Conservation (phyloP, 2,329 filamentous ascomycete genomes). For the Nothophoma quercina region DNA sequence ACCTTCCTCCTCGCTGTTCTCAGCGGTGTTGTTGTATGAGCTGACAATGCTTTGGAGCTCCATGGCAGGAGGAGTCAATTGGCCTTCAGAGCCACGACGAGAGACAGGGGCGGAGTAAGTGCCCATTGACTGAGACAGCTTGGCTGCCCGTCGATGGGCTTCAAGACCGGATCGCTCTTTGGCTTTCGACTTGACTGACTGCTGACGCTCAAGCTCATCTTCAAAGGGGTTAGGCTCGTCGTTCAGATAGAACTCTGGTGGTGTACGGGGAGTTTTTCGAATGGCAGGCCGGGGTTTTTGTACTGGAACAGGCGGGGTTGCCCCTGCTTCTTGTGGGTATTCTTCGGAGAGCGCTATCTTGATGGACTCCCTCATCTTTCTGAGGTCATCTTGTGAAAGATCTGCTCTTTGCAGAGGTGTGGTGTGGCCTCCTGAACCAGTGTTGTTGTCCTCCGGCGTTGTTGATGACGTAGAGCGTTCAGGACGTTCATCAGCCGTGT, state of each 20-base stretch:
- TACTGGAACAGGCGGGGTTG: slow-evolving; percentile 29
- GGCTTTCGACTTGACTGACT: slow-evolving; percentile 23
- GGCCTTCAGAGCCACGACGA: slow-evolving; percentile 46
- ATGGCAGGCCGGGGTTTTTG: slow-evolving; percentile 50
- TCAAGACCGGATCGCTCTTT: slow-evolving; percentile 46
- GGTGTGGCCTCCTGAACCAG: slow-evolving; percentile 37
- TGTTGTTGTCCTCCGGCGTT: slow-evolving; percentile 33
- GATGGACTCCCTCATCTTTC: slow-evolving; percentile 45
- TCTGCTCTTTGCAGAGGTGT: slow-evolving; percentile 42
- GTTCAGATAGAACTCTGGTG: slow-evolving; percentile 43
- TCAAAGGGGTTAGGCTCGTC: slow-evolving; percentile 47
- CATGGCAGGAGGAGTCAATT: slow-evolving; percentile 29
- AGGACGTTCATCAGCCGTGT: slow-evolving; percentile 21
- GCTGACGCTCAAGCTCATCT: slow-evolving; percentile 23
- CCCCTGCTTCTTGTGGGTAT: slow-evolving; percentile 28
- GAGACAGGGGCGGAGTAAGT: slow-evolving; percentile 47
- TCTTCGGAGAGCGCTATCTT: slow-evolving; percentile 45
- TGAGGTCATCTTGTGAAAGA: slow-evolving; percentile 44
- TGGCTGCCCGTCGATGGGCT: slow-evolving; percentile 45
- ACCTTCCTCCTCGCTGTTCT: slow-evolving; percentile 35
- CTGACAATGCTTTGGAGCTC: slow-evolving; percentile 27
- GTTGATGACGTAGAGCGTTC: slow-evolving; percentile 22
- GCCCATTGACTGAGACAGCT: slow-evolving; percentile 46
- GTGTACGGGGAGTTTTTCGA: slow-evolving; percentile 41
- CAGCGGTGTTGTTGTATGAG: slow-evolving; percentile 28